Percentiles rank a stretch among this genome's conserved stretches.
These are phyloP conservation scores for Glonium stellatum DNA, from an alignment of 495 filamentous ascomycete genomes.

Conservation along the genomic window DNA sequence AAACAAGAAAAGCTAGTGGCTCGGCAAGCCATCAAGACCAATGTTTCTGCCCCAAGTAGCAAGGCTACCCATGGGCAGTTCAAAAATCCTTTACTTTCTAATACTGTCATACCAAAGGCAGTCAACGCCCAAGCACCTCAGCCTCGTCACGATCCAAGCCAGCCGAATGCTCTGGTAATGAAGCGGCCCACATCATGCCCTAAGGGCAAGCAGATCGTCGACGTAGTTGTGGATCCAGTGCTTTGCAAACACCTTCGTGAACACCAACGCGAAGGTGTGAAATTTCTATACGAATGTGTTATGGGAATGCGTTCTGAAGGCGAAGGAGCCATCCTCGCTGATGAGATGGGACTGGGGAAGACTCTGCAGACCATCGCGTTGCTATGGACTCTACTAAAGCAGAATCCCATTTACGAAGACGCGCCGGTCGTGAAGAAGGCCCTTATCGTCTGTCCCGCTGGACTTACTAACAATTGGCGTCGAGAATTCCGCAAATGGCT, in stretches of 20 bases:
- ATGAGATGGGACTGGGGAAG: constrained; percentile 80
- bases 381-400: constrained; percentile 74
- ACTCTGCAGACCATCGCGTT: constrained; percentile 73
- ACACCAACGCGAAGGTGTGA: constrained; percentile 71
- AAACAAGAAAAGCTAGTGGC: constrained; percentile 20
- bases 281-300: constrained; percentile 77
- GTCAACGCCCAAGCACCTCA: constrained; percentile 39
- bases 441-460: constrained; percentile 74
- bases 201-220: constrained; percentile 62
- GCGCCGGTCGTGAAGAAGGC: constrained; percentile 66
- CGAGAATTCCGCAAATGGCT: constrained; percentile 79
- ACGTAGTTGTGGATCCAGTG: constrained; percentile 74
- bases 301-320: constrained; percentile 76
- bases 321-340: constrained; percentile 69
- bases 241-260: constrained; percentile 59
- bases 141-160: constrained; percentile 61
- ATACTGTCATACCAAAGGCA: constrained; percentile 44
- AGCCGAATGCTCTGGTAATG: constrained; percentile 63
- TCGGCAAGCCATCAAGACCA: constrained; percentile 22
- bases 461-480: constrained; percentile 72
- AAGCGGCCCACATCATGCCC: constrained; percentile 50
- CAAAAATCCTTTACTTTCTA: constrained; percentile 56
- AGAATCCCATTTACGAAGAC: constrained; percentile 62
- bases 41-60: constrained; percentile 12
- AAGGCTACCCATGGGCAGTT: constrained; percentile 37